A percentile compares a stretch with the other conserved stretches of the same genome.
Evolutionary conservation across 2,329 filamentous ascomycete species (phyloP).

Genomic region (Penicillium decumbens): DNA sequence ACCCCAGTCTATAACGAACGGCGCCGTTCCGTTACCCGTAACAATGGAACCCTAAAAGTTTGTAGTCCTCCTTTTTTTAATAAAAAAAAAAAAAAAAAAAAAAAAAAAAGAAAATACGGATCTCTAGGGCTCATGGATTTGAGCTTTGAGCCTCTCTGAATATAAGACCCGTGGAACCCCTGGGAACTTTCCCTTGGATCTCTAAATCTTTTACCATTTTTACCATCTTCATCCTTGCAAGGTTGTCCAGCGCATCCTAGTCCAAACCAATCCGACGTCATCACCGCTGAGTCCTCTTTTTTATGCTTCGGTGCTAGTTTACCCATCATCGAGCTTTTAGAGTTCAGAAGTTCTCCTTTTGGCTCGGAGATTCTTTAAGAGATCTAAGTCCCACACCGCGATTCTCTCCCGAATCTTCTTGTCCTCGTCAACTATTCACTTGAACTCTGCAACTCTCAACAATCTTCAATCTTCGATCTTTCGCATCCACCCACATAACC

Average conservation of each 20-base stretch:
- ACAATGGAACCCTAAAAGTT: slow-evolving; percentile 24
- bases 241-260: not conserved
- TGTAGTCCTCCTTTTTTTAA: slow-evolving; percentile 18
- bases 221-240: not conserved
- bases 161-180: slow-evolving; percentile 23
- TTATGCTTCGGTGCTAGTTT: not conserved
- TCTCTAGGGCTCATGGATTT: slow-evolving; percentile 1
- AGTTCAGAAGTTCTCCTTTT: slow-evolving; percentile 10
- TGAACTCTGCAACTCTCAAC: slow-evolving; percentile 2
- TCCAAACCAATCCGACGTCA: slow-evolving; percentile 9
- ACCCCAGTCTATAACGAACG: slow-evolving; percentile 18
- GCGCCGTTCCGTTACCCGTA: slow-evolving; percentile 14
- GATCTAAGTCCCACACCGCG: not conserved
- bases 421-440: not conserved
- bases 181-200: slow-evolving; percentile 1
- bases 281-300: slow-evolving; percentile 1
- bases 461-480: slow-evolving; percentile 2
- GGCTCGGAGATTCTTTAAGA: slow-evolving; percentile 1
- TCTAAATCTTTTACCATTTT: slow-evolving; percentile 1
- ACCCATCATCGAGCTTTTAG: slow-evolving; percentile 11
- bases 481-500: not conserved
- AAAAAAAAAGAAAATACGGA: not conserved
- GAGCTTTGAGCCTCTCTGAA: slow-evolving; percentile 18
- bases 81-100: too few relatives aligned
- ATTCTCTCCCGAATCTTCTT: not conserved